phyloP scores from a whole-genome alignment of 768 basidiomycete genomes.

The Gymnopilus dilepis region DNA sequence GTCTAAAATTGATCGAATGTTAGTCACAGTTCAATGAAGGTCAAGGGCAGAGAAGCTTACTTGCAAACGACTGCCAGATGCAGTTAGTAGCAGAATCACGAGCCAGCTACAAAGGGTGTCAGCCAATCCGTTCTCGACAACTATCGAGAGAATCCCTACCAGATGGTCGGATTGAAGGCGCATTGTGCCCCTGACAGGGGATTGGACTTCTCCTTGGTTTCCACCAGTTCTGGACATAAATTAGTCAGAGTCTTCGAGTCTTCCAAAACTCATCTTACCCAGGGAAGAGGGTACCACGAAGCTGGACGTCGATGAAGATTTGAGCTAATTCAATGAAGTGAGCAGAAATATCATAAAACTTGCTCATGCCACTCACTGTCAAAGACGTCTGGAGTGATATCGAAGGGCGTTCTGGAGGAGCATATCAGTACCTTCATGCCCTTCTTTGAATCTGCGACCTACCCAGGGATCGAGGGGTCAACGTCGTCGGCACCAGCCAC shows the following conservation, averaged over 20 bases:
- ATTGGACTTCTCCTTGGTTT: slow-evolving; percentile 43
- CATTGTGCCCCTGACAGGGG: slow-evolving; percentile 46
- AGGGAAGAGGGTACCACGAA: slow-evolving; percentile 47
- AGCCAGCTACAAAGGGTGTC: slow-evolving; percentile 27
- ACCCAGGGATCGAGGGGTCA: slow-evolving; percentile 31
- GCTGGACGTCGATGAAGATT: slow-evolving; percentile 50
- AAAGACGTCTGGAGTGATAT: slow-evolving; percentile 48
- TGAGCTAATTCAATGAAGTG: slow-evolving; percentile 31
- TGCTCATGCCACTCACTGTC: slow-evolving; percentile 30
- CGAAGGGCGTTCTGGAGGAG: slow-evolving; percentile 33
- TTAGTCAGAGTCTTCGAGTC: background rate
- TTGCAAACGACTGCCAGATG: slow-evolving; percentile 50
- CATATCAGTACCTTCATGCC: background rate
- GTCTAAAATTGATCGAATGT: slow-evolving; percentile 18
- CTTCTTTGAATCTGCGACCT: background rate
- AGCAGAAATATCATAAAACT: background rate
- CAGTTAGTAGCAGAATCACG: slow-evolving; percentile 50
- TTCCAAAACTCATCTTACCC: slow-evolving; percentile 31
- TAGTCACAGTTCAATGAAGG: background rate
- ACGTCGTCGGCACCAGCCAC: slow-evolving; percentile 38
- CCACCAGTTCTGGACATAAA: slow-evolving; percentile 30
- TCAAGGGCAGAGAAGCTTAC: slow-evolving; percentile 21
- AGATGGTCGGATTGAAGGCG: slow-evolving; percentile 49
- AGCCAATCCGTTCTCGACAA: background rate
- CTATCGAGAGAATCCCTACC: slow-evolving; percentile 22